phyloP scores from a whole-genome alignment of 163 green algal species.

The Scenedesmus sp. region DNA sequence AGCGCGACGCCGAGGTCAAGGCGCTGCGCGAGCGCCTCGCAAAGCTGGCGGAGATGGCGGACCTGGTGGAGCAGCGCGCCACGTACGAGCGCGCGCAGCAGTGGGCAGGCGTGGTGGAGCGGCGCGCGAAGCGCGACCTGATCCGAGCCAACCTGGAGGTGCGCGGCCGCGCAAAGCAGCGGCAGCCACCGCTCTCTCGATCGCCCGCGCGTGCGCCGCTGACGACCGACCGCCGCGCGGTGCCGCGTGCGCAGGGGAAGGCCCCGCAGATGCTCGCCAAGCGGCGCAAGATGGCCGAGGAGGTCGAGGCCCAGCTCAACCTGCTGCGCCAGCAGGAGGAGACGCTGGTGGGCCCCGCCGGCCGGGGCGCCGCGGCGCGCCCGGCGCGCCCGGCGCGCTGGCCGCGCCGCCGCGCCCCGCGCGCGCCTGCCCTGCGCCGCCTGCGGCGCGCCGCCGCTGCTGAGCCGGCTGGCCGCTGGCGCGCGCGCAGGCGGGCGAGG shows the following conservation, averaged over 20 bases:
- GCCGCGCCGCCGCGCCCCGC: background rate
- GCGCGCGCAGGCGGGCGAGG: too few species aligned
- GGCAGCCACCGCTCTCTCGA: too few species aligned
- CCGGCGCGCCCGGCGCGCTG: too few species aligned
- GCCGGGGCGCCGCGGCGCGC: background rate
- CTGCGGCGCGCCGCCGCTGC: background rate
- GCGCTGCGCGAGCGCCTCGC: too few species aligned
- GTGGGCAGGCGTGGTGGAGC: conserved; percentile 24
- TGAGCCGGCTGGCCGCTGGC: background rate
- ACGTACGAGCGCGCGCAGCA: conserved; percentile 13
- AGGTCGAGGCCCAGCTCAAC: background rate
- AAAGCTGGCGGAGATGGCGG: conserved; percentile 26
- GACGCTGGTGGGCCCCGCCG: background rate
- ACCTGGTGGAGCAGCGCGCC: conserved; percentile 1
- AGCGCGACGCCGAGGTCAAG: background rate
- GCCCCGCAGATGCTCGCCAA: background rate
- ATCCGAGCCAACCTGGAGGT: conserved; percentile 52
- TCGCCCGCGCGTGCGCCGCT: too few species aligned
- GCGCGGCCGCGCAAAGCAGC: background rate
- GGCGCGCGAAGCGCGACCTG: conserved; percentile 44
- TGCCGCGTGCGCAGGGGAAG: background rate
- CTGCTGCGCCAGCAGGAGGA: background rate
- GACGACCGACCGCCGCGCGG: too few species aligned
- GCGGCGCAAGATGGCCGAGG: background rate
- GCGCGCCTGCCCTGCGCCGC: background rate